Evolutionary conservation across 2,329 filamentous ascomycete genomes (phyloP), one percentile per base, ranked within the genome.

Genomic region (Venturia effusa): DNA sequence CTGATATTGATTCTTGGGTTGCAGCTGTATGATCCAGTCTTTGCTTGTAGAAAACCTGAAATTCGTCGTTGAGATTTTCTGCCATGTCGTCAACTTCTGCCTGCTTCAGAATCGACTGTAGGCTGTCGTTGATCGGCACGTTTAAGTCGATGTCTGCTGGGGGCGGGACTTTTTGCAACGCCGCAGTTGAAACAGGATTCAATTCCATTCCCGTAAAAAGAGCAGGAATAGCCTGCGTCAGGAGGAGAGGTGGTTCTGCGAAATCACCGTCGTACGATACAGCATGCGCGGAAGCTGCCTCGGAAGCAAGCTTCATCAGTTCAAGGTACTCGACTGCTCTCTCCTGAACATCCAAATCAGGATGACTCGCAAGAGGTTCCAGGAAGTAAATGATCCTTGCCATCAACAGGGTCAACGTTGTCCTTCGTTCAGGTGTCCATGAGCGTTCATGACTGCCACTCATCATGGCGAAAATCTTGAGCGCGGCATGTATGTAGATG

Each of bases 291-390:
- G 86, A 83, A 3, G 84, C 84, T 17, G 93, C 92, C 76, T 99
- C 94, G 0, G 87, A 86, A 1, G 90, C 91, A 55, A 99, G 80
- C 65, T 91, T 91, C 70, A 97, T 84, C 15, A 97, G 81, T 72
- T 99, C 94, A 0, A 92, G 83, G 69, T 96, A 95, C 72, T 97
- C 92, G 1, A 97, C 92, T 3, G 92, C 88, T 64, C 94, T 85
- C 74, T 97, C 94, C 75, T 99, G 94, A 3, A 99, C 92, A 72
- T 99, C 94, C 1, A 99, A 81, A 69, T 87, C 90, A 0, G 93
- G 92, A 73, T 97, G 91, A 48, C 87, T 81, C 0, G 87, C 85
- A 19, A 97, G 76, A 0, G 87, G 84, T 70, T 97, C 92, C 27
- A 96, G 78, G 59, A 90, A 88, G 72, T 94, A 85, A 24, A 96